A percentile compares a stretch with the other conserved stretches of the same genome.
phyloP scores from a whole-genome alignment of 23 red algal species.

The Gracilariopsis chorda region DNA sequence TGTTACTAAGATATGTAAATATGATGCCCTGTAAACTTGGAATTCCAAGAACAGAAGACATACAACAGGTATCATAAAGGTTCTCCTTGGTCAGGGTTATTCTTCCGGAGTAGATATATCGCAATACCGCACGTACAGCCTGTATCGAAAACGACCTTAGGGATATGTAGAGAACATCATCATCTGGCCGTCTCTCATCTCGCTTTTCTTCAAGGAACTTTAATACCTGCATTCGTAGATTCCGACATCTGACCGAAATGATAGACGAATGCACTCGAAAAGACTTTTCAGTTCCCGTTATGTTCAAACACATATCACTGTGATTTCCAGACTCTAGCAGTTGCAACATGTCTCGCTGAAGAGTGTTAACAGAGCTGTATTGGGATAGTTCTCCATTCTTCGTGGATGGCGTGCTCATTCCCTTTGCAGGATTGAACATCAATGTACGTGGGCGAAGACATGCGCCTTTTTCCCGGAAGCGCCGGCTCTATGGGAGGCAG shows the following conservation, averaged over 20 bases:
- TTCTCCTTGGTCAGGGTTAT: neutral
- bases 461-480: no score
- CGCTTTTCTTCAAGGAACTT: neutral
- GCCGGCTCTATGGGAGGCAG: no score
- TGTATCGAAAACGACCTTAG: neutral
- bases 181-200: neutral
- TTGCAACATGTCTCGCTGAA: conserved; percentile 29
- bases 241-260: conserved; percentile 28
- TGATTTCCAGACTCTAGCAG: conserved; percentile 8
- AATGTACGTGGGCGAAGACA: no score
- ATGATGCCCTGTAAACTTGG: conserved; percentile 17
- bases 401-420: neutral
- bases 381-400: neutral
- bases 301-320: conserved; percentile 10
- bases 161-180: neutral
- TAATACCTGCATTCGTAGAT: neutral
- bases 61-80: conserved; percentile 13
- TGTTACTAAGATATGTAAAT: conserved; percentile 15
- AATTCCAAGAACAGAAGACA: conserved; percentile 10
- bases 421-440: neutral
- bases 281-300: neutral
- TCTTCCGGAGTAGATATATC: conserved; percentile 35
- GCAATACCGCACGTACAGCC: conserved; percentile 4
- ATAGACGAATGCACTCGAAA: conserved; percentile 42
- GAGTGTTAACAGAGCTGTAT: neutral